Evolutionary conservation across 2,329 filamentous ascomycete species (phyloP), one percentile per base, ranked within the genome.

Genomic region (Gnomoniopsis smithogilvyi): DNA sequence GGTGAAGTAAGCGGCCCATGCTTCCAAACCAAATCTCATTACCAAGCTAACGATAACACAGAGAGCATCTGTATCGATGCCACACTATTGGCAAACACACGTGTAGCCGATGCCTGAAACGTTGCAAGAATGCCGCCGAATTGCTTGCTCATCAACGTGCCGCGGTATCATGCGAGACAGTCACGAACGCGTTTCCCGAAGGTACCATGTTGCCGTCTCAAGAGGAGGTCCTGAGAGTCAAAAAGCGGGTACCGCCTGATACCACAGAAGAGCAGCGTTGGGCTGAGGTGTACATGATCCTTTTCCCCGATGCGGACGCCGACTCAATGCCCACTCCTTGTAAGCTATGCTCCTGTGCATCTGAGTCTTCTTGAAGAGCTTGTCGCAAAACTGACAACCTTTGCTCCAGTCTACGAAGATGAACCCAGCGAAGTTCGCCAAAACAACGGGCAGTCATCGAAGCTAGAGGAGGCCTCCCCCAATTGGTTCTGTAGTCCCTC

Each of bases 51-150:
- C 38, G 17, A n/a, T 24, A 3, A 26, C 3, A 26, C 43, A 58
- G 56, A 59, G 61, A 63, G 34, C 61, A 63, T 22, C 55, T 63
- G 30, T 63, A 63, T 21, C 54, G 61, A 17, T 61, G 61, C 33
- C 61, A 63, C 45, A 63, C 61, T n/a, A 61, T 63, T 36, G 61
- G 61, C 26, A 63, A 63, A 51, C 61, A 63, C 47, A 61, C 61
- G 6, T 63, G 61, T 49, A 63, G 61, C 38, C 51, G 61, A 7
- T 63, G 61, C 10, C 50, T 63, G 24, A 48, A 54, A n/a, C 53
- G 51, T 24, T 63, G 61, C 55, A 63, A 56, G 48, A 63, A 55
- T 41, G 61, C 61, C 0, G 50, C 58, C 17, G 61, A 63, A 22
- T 55, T 63, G 17, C 59, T 63, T 21, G 55, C 49, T 11, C 61